Evolutionary conservation across 139 green algal genomes (phyloP).

Genomic region (Coccomyxa sp.): DNA sequence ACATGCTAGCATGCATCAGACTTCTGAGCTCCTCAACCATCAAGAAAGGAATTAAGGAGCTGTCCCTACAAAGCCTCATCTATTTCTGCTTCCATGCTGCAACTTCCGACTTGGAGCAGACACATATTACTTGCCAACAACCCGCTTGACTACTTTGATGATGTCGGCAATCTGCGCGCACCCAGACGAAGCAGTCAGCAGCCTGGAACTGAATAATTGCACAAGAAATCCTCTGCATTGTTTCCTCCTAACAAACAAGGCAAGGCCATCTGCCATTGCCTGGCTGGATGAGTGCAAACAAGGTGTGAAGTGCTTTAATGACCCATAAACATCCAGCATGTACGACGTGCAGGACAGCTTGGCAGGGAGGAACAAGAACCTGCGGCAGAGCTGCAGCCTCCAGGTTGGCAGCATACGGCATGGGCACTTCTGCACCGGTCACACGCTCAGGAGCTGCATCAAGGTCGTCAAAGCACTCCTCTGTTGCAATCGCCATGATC

Average conservation of each 20-base stretch:
- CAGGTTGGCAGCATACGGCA: slow-evolving; percentile 94
- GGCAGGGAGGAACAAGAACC: background rate
- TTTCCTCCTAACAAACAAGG: no score
- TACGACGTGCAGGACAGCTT: background rate
- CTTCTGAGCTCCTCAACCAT: no score
- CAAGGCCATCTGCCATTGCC: no score
- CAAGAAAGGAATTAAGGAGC: no score
- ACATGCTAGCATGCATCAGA: no score
- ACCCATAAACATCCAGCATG: background rate
- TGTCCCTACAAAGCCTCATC: no score
- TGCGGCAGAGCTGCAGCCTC: slow-evolving; percentile 80
- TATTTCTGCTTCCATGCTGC: no score
- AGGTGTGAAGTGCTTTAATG: background rate
- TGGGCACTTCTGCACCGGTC: slow-evolving; percentile 86
- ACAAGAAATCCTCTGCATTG: background rate
- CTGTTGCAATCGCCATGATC: slow-evolving; percentile 77
- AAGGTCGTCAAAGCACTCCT: slow-evolving; percentile 96
- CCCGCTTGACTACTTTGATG: slow-evolving; percentile 52
- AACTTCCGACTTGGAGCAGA: no score
- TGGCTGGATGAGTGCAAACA: background rate
- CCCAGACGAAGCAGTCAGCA: background rate
- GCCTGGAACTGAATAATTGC: background rate
- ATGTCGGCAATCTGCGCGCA: slow-evolving; percentile 62
- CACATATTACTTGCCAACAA: background rate
- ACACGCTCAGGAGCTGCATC: slow-evolving; percentile 91